Evolutionary conservation across 2,329 filamentous ascomycete species (phyloP), one percentile per base, ranked within the genome.

Genomic region (Alternaria dauci): DNA sequence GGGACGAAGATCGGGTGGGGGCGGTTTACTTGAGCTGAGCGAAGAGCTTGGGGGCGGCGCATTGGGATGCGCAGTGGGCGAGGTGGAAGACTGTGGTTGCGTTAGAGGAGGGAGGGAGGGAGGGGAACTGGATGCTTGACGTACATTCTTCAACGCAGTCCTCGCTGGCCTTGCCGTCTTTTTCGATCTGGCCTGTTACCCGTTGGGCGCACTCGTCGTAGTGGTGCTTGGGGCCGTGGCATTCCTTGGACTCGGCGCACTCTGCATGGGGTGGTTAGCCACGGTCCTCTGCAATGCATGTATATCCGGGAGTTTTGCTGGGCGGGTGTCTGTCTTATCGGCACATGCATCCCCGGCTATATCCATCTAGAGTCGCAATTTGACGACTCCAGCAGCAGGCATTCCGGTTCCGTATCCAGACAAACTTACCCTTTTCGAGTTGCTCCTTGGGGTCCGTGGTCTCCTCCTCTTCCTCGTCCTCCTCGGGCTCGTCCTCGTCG

Each of bases 81-180:
- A 99, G 92, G 84, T 99, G 94, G 91, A 99, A 99, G 87, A 97
- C 94, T 97, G 73, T 5, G 18, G 12, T 2, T 4, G 8, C n/a
- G 55, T 70, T 52, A 72, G 67, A 43, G 23, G 4, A 28, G 8
- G 4, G n/a, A 1, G n/a, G 4, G 36, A n/a, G 16, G 16, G 14
- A n/a, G 34, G 7, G 14, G 20, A 26, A 25, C 5, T 16, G 42
- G 25, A 28, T 12, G 23, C 8, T 16, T 32, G 28, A 88, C 94
- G 83, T 91, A 98, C 95, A 99, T 86, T 99, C 95, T 86, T 99
- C 95, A 71, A 98, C 93, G 77, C 95, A 99, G 85, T 98, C 94
- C 87, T 99, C 95, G 76, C 91, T 89, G 74, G 89, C 89, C 82
- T 89, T 88, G 81, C 86, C 85, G 73, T 90, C 88, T 68, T 90